A percentile compares a stretch with the other conserved stretches of the same genome.
Evolutionary conservation across 2,329 filamentous ascomycete species (phyloP).

Genomic region (Hypomyces perniciosus): DNA sequence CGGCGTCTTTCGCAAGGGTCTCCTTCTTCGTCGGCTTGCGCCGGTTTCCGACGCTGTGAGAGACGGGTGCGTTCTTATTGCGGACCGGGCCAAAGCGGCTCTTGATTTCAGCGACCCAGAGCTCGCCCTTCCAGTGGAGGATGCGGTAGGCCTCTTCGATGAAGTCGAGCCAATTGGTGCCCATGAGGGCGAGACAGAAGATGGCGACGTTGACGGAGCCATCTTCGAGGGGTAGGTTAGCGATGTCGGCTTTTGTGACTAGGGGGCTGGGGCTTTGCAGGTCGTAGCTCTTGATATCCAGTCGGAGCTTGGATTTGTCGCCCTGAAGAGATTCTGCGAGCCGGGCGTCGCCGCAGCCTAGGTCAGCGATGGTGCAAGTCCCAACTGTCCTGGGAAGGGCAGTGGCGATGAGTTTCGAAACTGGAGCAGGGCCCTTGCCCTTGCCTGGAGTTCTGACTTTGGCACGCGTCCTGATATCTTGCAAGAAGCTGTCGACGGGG

Average conservation of each 20-base stretch:
- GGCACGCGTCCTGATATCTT: constrained; percentile 62
- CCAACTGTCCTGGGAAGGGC: constrained; percentile 68
- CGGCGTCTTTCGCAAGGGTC: constrained; percentile 38
- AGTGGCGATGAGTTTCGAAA: constrained; percentile 23
- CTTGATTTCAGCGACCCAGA: constrained; percentile 98
- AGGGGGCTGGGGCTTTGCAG: constrained; percentile 69
- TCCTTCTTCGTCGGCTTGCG: constrained; percentile 38
- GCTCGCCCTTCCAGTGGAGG: constrained; percentile 87
- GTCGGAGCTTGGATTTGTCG: constrained; percentile 58
- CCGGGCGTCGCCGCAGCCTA: constrained; percentile 88
- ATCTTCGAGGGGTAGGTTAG: constrained; percentile 69
- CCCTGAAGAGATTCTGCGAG: constrained; percentile 64
- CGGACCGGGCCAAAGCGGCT: constrained; percentile 61
- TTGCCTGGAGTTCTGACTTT: constrained; percentile 37
- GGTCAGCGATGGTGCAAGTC: constrained; percentile 74
- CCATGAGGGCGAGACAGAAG: constrained; percentile 97
- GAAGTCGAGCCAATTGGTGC: constrained; percentile 96
- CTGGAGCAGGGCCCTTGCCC: constrained; percentile 24
- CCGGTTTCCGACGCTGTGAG: constrained; percentile 66
- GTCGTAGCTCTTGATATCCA: constrained; percentile 80
- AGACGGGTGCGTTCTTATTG: constrained; percentile 40
- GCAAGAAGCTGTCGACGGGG: constrained; percentile 82
- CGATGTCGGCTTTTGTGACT: constrained; percentile 85
- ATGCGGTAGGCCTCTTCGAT: constrained; percentile 93
- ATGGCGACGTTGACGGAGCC: constrained; percentile 78